These are phyloP conservation scores for Eucalyptus camaldulensis DNA, from an alignment of 345 rosid species.

Conservation along the genomic window DNA sequence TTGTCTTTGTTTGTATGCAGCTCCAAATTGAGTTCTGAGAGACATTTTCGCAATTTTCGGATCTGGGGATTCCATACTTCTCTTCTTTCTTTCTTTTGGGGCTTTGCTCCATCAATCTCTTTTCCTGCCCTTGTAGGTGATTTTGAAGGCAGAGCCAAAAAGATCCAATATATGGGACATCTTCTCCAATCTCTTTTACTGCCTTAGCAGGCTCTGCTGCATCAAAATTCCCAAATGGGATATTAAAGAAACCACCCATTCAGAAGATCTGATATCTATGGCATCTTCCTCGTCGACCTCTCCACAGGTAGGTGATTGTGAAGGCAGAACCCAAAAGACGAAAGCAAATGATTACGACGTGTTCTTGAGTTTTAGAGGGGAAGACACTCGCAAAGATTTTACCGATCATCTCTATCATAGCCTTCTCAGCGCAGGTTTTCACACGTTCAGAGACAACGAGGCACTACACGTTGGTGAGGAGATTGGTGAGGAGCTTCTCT, in stretches of 20 bases:
- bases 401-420: neutral
- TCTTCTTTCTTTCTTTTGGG: neutral
- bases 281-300: neutral
- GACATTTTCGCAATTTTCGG: neutral
- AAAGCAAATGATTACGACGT: neutral
- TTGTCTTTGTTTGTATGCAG: no score
- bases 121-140: neutral
- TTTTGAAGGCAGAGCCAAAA: neutral
- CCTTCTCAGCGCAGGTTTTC: neutral
- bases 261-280: neutral
- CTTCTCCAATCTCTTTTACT: neutral
- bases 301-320: no score
- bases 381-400: neutral
- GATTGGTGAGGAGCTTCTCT: neutral
- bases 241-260: neutral
- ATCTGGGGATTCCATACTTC: no score
- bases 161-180: neutral
- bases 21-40: no score
- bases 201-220: neutral
- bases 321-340: no score
- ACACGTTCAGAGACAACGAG: neutral
- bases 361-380: neutral
- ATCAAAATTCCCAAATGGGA: neutral
- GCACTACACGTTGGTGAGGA: neutral
- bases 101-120: neutral